Percentiles rank a stretch among this genome's conserved stretches.
Conservation (phyloP, 2,329 filamentous ascomycete genomes). For the Knoxdaviesia proteae region DNA sequence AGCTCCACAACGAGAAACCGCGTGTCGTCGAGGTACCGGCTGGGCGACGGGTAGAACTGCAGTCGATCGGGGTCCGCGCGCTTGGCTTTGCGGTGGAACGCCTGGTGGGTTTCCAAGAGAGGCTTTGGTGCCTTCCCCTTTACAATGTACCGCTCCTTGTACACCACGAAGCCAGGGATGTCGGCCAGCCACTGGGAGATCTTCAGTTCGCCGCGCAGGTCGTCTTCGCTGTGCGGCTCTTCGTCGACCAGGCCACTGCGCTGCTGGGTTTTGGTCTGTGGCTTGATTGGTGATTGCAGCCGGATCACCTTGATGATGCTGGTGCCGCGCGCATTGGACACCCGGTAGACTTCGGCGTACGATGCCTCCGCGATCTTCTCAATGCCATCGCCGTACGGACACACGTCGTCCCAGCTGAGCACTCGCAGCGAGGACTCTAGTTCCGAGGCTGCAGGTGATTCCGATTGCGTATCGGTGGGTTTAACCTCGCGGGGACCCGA, state of each 20-base stretch:
- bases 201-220: slow-evolving; percentile 35
- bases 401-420: slow-evolving; percentile 36
- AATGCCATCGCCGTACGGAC: slow-evolving; percentile 28
- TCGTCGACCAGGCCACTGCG: slow-evolving; percentile 35
- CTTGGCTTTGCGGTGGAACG: slow-evolving; percentile 32
- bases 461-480: too few species aligned
- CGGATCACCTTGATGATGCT: slow-evolving; percentile 47
- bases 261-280: slow-evolving; percentile 35
- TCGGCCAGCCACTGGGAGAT: slow-evolving; percentile 45
- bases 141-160: slow-evolving; percentile 42
- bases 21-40: slow-evolving; percentile 34
- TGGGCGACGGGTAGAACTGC: slow-evolving; percentile 42
- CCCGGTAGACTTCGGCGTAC: slow-evolving; percentile 43
- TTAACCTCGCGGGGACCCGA: too few species aligned
- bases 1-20: slow-evolving; percentile 41
- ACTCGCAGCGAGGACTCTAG: slow-evolving; percentile 13
- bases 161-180: slow-evolving; percentile 43
- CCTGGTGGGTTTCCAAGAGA: slow-evolving; percentile 37
- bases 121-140: slow-evolving; percentile 30
- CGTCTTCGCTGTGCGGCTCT: slow-evolving; percentile 31
- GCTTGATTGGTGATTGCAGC: slow-evolving; percentile 33
- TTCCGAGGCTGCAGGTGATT: too few species aligned
- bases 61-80: slow-evolving; percentile 31
- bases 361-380: slow-evolving; percentile 47
- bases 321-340: slow-evolving; percentile 35